Percentiles rank a stretch among this genome's conserved stretches.
phyloP scores from a whole-genome alignment of 2,329 filamentous ascomycete species.

The Myriosclerotinia curreyana region DNA sequence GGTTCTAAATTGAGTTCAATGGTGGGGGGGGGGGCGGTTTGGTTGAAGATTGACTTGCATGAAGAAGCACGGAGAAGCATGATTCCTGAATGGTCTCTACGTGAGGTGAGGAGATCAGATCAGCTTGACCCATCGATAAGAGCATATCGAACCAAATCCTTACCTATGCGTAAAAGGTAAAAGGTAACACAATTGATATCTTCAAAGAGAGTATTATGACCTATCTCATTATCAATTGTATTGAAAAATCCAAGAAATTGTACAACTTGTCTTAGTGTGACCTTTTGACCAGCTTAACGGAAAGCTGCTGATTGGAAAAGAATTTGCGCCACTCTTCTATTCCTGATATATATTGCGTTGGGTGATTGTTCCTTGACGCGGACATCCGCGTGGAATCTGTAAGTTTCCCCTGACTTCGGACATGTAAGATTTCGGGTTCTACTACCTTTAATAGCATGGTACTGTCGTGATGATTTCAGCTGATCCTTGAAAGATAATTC shows the following conservation, averaged over 20 bases:
- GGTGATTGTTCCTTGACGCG: conserved; percentile 17
- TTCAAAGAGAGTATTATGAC: neutral
- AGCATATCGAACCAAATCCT: neutral
- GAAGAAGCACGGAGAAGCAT: conserved; percentile 1
- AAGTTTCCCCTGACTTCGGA: conserved; percentile 13
- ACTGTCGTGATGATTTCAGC: conserved; percentile 13
- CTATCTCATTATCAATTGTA: conserved; percentile 4
- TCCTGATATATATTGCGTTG: conserved; percentile 10
- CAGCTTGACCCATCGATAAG: conserved; percentile 13
- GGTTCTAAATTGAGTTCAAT: neutral
- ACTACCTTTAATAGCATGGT: conserved; percentile 21
- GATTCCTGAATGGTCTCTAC: neutral
- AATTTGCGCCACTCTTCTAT: neutral
- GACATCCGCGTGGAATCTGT: conserved; percentile 20
- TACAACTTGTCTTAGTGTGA: conserved; percentile 9
- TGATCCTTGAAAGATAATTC: conserved; percentile 12
- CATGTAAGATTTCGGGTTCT: conserved; percentile 17
- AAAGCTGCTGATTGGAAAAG: conserved; percentile 21
- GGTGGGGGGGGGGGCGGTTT: conserved; percentile 3
- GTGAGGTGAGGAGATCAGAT: conserved; percentile 13
- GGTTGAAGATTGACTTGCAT: conserved; percentile 7
- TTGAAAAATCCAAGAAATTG: neutral
- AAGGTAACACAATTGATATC: conserved; percentile 4
- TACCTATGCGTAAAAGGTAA: conserved; percentile 2
- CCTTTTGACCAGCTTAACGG: conserved; percentile 21